A percentile compares a stretch with the other conserved stretches of the same genome.
These are phyloP conservation scores for Grosmannia serpens DNA, from an alignment of 2,329 filamentous ascomycete genomes.

Conservation along the genomic window DNA sequence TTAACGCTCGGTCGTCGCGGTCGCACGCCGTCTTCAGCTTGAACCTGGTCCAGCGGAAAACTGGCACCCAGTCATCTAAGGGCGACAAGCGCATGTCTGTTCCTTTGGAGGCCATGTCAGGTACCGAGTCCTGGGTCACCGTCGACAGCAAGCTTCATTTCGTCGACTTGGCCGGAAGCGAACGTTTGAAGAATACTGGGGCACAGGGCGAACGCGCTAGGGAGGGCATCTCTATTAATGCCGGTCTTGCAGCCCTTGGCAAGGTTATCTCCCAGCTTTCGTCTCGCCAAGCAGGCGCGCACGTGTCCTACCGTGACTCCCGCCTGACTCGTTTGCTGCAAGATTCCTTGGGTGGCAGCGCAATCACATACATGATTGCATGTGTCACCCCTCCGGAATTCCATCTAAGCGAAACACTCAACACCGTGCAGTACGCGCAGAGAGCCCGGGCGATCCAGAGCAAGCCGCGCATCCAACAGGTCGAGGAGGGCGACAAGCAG, in stretches of 20 bases:
- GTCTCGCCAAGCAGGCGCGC: constrained; percentile 71
- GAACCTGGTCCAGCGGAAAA: constrained; percentile 80
- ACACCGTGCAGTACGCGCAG: constrained; percentile 95
- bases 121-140: constrained; percentile 60
- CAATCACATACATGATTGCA: constrained; percentile 98
- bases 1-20: constrained; percentile 94
- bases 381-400: constrained; percentile 96
- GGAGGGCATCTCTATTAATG: constrained; percentile 97
- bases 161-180: constrained; percentile 92
- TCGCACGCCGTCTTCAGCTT: constrained; percentile 96
- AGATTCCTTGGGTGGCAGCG: constrained; percentile 92
- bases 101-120: constrained; percentile 67
- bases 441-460: constrained; percentile 92
- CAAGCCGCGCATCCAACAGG: constrained; percentile 90
- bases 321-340: constrained; percentile 88
- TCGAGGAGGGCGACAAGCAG: constrained; percentile 89
- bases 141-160: constrained; percentile 98
- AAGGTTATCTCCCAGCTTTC: constrained; percentile 98
- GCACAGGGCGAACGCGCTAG: constrained; percentile 88
- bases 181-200: constrained; percentile 92
- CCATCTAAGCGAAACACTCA: constrained; percentile 92
- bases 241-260: constrained; percentile 82
- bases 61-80: constrained; percentile 36
- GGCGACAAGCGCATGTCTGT: constrained; percentile 80
- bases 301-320: constrained; percentile 98